These are phyloP conservation scores for Rhazya stricta DNA, from an alignment of 257 asterid species.

Conservation along the genomic window DNA sequence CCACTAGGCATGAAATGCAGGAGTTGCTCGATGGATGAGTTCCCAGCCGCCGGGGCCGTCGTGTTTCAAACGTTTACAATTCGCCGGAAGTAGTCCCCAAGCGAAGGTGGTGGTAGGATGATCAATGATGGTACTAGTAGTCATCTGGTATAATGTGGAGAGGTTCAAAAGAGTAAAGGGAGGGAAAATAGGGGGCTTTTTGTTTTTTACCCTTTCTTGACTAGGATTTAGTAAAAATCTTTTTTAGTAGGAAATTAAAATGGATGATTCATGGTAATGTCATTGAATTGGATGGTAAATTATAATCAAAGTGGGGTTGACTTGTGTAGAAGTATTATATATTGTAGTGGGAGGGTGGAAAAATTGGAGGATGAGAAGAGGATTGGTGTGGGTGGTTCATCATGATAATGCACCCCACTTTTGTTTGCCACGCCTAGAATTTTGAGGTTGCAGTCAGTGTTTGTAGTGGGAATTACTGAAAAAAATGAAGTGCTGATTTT, in stretches of 20 bases:
- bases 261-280: constrained; percentile 49
- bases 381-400: constrained; percentile 30
- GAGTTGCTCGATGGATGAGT: constrained; percentile 63
- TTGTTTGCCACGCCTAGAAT: constrained; percentile 70
- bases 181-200: constrained; percentile 22
- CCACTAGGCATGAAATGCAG: constrained; percentile 69
- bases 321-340: constrained; percentile 23
- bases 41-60: constrained; percentile 57
- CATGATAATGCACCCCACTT: constrained; percentile 91
- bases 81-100: constrained; percentile 36
- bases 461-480: constrained; percentile 35
- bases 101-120: neutral
- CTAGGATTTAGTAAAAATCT: constrained; percentile 23
- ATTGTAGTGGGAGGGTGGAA: constrained; percentile 15
- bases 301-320: constrained; percentile 37
- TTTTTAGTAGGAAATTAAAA: constrained; percentile 23
- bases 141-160: constrained; percentile 17
- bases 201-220: constrained; percentile 20
- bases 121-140: neutral
- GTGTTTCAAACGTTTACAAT: constrained; percentile 64
- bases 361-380: neutral
- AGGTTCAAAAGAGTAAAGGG: constrained; percentile 28
- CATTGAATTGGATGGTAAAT: constrained; percentile 36
- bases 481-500: constrained; percentile 9
- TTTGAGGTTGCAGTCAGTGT: constrained; percentile 34